phyloP scores from a whole-genome alignment of 1,284 basidiomycete species.

The Papiliotrema terrestris region DNA sequence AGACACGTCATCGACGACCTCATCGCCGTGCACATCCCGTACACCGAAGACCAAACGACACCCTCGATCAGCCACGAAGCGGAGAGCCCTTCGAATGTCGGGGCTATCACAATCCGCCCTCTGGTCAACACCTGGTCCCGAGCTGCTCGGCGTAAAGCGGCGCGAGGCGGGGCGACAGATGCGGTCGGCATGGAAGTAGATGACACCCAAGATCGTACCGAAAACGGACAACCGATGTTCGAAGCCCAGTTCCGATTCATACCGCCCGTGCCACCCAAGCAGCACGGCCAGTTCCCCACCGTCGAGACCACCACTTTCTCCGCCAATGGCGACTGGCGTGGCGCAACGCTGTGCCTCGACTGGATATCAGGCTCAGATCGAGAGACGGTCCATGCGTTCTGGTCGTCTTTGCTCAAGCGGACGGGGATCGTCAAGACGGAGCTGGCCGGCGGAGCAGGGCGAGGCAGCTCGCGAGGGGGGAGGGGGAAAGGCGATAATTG shows the following conservation, averaged over 20 bases:
- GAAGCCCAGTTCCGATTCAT: not conserved
- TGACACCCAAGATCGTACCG: conserved; percentile 5
- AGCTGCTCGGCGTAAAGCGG: conserved; percentile 55
- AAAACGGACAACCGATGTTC: not conserved
- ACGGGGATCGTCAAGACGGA: conserved; percentile 13
- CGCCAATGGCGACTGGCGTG: not conserved
- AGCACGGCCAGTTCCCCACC: conserved; percentile 1
- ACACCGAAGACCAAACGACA: not conserved
- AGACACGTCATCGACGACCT: conserved; percentile 13
- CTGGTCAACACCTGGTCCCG: conserved; percentile 68
- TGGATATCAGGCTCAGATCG: conserved; percentile 66
- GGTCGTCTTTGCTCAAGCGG: conserved; percentile 57
- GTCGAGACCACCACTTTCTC: not conserved
- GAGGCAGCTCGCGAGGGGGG: not conserved
- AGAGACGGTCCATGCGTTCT: conserved; percentile 64
- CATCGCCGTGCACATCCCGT: conserved; percentile 10
- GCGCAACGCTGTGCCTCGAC: conserved; percentile 51
- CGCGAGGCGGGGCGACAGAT: conserved; percentile 38
- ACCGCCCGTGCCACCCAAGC: not conserved
- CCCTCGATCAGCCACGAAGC: conserved; percentile 24
- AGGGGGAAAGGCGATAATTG: not conserved
- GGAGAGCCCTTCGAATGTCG: no score
- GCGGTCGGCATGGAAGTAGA: not conserved
- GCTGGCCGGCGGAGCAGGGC: not conserved
- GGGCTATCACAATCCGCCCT: conserved; percentile 47